These are phyloP conservation scores for Asterophora lycoperdoides DNA, from an alignment of 768 basidiomycete genomes.

Conservation along the genomic window DNA sequence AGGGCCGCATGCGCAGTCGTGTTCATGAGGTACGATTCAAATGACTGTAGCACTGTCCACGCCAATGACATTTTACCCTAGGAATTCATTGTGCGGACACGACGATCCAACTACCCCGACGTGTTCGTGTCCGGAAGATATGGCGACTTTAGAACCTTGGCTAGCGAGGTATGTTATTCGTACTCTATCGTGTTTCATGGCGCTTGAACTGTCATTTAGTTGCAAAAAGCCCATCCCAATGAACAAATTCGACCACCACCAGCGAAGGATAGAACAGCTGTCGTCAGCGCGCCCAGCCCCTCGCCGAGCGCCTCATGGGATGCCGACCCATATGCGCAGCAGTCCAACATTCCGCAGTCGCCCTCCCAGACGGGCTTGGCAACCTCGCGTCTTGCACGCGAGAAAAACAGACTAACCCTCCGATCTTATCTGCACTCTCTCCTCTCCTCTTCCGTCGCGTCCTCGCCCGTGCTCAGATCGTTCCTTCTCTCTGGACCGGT, in stretches of 20 bases:
- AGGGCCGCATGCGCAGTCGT: slow-evolving; percentile 79
- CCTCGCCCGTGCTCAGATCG: slow-evolving; percentile 79
- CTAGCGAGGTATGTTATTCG: slow-evolving; percentile 59
- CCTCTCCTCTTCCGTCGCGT: slow-evolving; percentile 70
- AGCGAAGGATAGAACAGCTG: slow-evolving; percentile 79
- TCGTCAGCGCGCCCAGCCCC: slow-evolving; percentile 46
- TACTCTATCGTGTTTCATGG: not conserved
- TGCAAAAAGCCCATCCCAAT: slow-evolving; percentile 82
- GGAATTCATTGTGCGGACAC: slow-evolving; percentile 95
- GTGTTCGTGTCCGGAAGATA: slow-evolving; percentile 89
- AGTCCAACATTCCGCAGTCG: slow-evolving; percentile 11
- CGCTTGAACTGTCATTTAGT: slow-evolving; percentile 39
- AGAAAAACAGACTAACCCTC: slow-evolving; percentile 93
- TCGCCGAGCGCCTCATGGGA: slow-evolving; percentile 20
- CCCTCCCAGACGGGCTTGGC: slow-evolving; percentile 20
- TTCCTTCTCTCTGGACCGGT: slow-evolving; percentile 83
- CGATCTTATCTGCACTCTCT: slow-evolving; percentile 88
- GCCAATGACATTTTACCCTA: slow-evolving; percentile 27
- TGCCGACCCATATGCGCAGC: not conserved
- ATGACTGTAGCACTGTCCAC: slow-evolving; percentile 2
- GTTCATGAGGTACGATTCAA: slow-evolving; percentile 73
- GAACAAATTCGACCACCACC: slow-evolving; percentile 81
- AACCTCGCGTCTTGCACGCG: slow-evolving; percentile 65
- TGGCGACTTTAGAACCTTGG: slow-evolving; percentile 90
- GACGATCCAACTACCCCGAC: slow-evolving; percentile 65